These are phyloP conservation scores for Saccharum spontaneum DNA, from an alignment of 176 grass and related monocot genomes.

Conservation along the genomic window DNA sequence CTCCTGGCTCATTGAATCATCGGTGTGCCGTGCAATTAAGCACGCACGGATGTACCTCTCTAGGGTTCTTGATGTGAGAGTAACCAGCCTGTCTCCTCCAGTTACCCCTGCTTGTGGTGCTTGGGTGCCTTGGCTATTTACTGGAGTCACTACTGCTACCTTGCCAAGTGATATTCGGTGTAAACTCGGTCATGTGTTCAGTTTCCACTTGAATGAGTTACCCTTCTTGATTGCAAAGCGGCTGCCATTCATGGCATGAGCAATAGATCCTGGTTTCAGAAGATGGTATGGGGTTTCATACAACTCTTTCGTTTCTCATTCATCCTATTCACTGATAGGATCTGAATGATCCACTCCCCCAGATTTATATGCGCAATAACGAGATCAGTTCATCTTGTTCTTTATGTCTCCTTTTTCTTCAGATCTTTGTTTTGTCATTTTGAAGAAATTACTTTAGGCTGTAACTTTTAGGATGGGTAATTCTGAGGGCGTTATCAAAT, in stretches of 20 bases:
- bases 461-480: not conserved
- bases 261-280: conserved; percentile 5
- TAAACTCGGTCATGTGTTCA: not conserved
- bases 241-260: not conserved
- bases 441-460: not conserved
- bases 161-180: conserved; percentile 6
- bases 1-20: conserved; percentile 34
- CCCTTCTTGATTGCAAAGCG: not conserved
- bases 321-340: not conserved
- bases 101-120: conserved; percentile 12
- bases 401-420: not conserved
- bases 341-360: not conserved
- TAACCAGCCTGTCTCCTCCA: conserved; percentile 40
- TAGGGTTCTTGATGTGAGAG: conserved; percentile 40
- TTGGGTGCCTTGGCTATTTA: conserved; percentile 16
- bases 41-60: conserved; percentile 37
- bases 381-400: not conserved
- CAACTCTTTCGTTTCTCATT: not conserved
- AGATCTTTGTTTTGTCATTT: not conserved
- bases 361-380: not conserved
- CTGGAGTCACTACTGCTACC: conserved; percentile 21
- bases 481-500: conserved; percentile 1
- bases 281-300: not conserved
- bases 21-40: conserved; percentile 25
- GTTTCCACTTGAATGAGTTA: not conserved